Evolutionary conservation across 2,329 filamentous ascomycete species (phyloP).

Genomic region (Gnomoniopsis smithogilvyi): DNA sequence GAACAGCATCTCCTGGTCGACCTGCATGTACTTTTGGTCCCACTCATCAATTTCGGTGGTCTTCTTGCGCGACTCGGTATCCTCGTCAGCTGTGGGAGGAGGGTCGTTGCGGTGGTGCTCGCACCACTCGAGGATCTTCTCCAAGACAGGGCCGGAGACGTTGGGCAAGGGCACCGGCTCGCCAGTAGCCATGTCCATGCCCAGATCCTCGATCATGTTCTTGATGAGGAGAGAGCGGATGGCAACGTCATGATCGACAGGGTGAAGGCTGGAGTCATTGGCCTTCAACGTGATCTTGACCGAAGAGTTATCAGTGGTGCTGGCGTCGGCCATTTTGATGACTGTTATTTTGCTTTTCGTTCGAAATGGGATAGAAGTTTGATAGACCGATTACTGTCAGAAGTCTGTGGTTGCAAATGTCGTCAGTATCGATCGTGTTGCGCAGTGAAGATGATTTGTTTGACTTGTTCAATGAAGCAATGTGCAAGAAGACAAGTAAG

Average conservation of each 20-base stretch:
- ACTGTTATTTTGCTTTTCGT: constrained; percentile 3
- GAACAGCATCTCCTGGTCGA: constrained; percentile 99
- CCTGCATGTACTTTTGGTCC: constrained; percentile 99
- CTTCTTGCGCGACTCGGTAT: constrained; percentile 94
- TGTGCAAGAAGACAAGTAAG: not conserved
- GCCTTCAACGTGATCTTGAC: constrained; percentile 44
- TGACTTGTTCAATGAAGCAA: not conserved
- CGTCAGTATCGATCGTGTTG: not conserved
- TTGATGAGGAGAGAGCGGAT: constrained; percentile 95
- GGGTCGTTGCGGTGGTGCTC: constrained; percentile 91
- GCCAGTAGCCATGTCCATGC: constrained; percentile 52
- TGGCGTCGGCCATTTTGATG: constrained; percentile 28
- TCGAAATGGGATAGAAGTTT: not conserved
- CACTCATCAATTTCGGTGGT: constrained; percentile 99
- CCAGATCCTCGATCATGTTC: constrained; percentile 95
- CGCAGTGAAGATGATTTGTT: not conserved
- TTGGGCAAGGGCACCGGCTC: constrained; percentile 88
- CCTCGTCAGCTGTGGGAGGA: constrained; percentile 76
- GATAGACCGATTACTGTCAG: constrained; percentile 2
- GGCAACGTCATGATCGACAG: constrained; percentile 72
- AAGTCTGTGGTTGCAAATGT: constrained; percentile 1
- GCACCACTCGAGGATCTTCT: constrained; percentile 98
- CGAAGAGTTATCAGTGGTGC: constrained; percentile 22
- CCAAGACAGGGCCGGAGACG: constrained; percentile 85
- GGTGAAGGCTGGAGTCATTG: constrained; percentile 47